Base-by-base conservation (phyloP, 2,329 filamentous ascomycete species). In the Lithohypha guttulata region DNA sequence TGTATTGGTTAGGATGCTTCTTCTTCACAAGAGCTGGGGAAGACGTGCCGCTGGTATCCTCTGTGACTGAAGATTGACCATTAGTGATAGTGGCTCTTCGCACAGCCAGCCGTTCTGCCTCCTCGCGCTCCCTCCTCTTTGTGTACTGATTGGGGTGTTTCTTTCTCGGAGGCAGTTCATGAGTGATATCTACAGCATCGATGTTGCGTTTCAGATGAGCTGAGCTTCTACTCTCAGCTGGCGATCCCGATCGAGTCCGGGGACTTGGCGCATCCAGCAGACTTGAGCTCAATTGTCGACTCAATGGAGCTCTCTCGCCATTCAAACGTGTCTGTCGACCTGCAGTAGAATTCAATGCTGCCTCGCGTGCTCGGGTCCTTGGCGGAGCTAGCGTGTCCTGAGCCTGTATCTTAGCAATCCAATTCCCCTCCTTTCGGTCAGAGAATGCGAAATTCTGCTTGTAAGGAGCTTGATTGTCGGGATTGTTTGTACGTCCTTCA, bases 391-490 rank as follows among this genome's bases (percentile, higher is more conserved):
- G 29, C 11, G 20, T 21, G 14, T 33, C 30, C 8, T 14, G 21
- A 9, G n/a, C 20, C 21, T 18, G 15, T 21, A 33, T 9, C 23
- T 40, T 40, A 14, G 29, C 29, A 19, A 40, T 34, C 35, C 35
- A 39, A 5, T 26, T 39, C 18, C 35, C 35, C 14, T 14, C 13
- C 5, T 26, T 26, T 31, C 27, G 11, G 13, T n/a, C 3, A 15
- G 20, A 9, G 29, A 30, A 26, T 6, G 29, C 45, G 9, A 58
- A 60, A 35, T 63, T 53, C 22, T 50, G 59, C n/a, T 50, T 46
- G 42, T 64, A 48, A 5, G 55, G 53, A 10, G 46, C 50, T 59
- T 61, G 66, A 17, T 59, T 59, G 50, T 66, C 63, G 10, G 51
- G 54, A 31, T 63, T 56, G 18, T 55, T 56, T 14, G 30, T 27